phyloP scores from a whole-genome alignment of 768 basidiomycete species.

The Heimioporus sp. region DNA sequence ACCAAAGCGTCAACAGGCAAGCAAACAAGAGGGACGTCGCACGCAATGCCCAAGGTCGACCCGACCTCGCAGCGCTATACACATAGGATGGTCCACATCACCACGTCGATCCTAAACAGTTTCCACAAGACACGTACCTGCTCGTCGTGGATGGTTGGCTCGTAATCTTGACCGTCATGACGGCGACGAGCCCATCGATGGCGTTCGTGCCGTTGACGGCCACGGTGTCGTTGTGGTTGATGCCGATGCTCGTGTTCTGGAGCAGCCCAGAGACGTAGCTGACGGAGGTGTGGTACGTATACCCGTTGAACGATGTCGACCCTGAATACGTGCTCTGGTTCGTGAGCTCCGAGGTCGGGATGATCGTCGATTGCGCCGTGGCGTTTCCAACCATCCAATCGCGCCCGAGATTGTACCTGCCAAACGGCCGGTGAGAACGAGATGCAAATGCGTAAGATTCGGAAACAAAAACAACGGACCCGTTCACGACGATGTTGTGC shows the following conservation, averaged over 20 bases:
- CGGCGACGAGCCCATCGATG: slow-evolving; percentile 79
- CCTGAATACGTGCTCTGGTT: slow-evolving; percentile 63
- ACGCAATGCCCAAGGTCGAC: slow-evolving; percentile 1
- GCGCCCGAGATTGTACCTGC: slow-evolving; percentile 76
- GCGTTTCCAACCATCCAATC: slow-evolving; percentile 88
- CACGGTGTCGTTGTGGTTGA: slow-evolving; percentile 67
- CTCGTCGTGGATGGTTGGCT: slow-evolving; percentile 27
- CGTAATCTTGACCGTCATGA: slow-evolving; percentile 71
- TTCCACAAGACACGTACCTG: slow-evolving; percentile 15
- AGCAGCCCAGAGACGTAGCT: slow-evolving; percentile 69
- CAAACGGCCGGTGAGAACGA: neutral
- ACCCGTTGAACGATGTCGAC: slow-evolving; percentile 59
- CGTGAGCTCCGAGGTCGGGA: slow-evolving; percentile 25
- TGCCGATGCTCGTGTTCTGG: slow-evolving; percentile 61
- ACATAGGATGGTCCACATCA: neutral
- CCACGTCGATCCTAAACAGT: neutral
- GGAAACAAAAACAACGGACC: slow-evolving; percentile 36
- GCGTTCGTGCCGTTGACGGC: slow-evolving; percentile 51
- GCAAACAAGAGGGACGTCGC: slow-evolving; percentile 17
- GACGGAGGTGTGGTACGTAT: slow-evolving; percentile 70
- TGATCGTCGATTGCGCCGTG: slow-evolving; percentile 42
- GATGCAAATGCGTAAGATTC: neutral
- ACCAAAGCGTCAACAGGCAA: slow-evolving; percentile 9
- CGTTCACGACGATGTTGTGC: slow-evolving; percentile 75
- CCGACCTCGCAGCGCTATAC: slow-evolving; percentile 16